Conservation (phyloP, 176 grass and related monocot genomes). For the Aechmea fasciata region DNA sequence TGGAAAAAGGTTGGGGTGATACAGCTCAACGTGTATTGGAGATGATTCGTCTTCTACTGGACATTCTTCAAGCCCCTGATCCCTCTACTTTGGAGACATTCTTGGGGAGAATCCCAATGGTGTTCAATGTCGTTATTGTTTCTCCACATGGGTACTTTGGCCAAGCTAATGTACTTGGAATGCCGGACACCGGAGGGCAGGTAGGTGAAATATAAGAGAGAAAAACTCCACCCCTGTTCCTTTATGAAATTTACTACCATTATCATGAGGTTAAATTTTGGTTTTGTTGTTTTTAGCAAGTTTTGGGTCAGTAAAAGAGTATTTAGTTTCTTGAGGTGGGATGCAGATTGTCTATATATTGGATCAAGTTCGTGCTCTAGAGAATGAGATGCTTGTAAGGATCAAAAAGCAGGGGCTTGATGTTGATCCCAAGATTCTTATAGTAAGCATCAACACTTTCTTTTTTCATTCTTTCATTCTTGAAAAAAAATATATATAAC, state of each 20-base stretch:
- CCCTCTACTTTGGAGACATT: slow-evolving; percentile 82
- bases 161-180: slow-evolving; percentile 94
- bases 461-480: slow-evolving; percentile 8
- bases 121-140: slow-evolving; percentile 93
- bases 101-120: slow-evolving; percentile 92
- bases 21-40: slow-evolving; percentile 73
- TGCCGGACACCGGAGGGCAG: slow-evolving; percentile 97
- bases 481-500: neutral
- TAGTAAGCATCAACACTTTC: slow-evolving; percentile 38
- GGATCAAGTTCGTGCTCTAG: slow-evolving; percentile 90
- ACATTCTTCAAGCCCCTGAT: slow-evolving; percentile 89
- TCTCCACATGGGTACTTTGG: slow-evolving; percentile 96
- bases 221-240: neutral
- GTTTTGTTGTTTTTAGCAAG: neutral
- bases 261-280: neutral
- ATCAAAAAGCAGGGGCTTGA: slow-evolving; percentile 79
- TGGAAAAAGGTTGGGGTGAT: slow-evolving; percentile 98
- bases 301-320: neutral
- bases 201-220: slow-evolving; percentile 26
- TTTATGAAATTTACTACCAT: neutral
- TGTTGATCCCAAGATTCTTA: slow-evolving; percentile 80
- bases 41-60: slow-evolving; percentile 92
- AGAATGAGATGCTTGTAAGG: slow-evolving; percentile 88
- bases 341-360: slow-evolving; percentile 85
- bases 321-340: neutral